Evolutionary conservation across 768 basidiomycete species (phyloP), one percentile per base, ranked within the genome.

Genomic region (Nidularia sp.): DNA sequence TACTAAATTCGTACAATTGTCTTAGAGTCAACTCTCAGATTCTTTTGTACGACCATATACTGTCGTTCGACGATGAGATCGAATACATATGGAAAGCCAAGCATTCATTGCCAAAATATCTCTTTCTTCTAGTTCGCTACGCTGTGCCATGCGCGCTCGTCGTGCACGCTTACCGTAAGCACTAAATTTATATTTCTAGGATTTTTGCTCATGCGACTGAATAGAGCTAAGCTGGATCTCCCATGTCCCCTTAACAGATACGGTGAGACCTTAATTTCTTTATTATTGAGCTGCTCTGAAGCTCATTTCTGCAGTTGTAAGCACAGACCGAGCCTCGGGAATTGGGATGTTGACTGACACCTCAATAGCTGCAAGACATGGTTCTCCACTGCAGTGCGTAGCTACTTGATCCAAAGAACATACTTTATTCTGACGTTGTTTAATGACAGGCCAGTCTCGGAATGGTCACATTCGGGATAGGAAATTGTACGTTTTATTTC

Each of bases 41-140:
- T 10, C 53, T 76, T 5, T 46, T 77, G 3, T 78, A 75, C 53
- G 73, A 79, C 54, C 74, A 78, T 49, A 18, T 68, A 25, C 53
- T 78, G 34, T 68, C 74, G 2, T 62, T 78, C 25, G 53, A 58
- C 5, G 70, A 75, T 34, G 77, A 78, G 55, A 63, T 77, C 31
- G 52, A 62, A 35, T 64, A 69, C 46, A 64, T 78, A 15, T 79
- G 76, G 74, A 59, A 53, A 13, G 71, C 75, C 0, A 67, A 63
- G 47, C 57, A 57, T 49, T 70, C 70, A 0, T 61, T 68, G 22
- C 63, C 68, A 1, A 79, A 76, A 48, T 52, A 70, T 42, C 57
- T 70, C 2, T 76, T 74, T 57, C 59, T 79, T 29, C 34, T 70
- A 6, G 66, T 75, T 52, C 67, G 74, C 2, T 79, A 79, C 55